Percentiles rank a stretch among this genome's conserved stretches.
Conservation (phyloP, 2,329 filamentous ascomycete genomes). For the Colletotrichum sp. region DNA sequence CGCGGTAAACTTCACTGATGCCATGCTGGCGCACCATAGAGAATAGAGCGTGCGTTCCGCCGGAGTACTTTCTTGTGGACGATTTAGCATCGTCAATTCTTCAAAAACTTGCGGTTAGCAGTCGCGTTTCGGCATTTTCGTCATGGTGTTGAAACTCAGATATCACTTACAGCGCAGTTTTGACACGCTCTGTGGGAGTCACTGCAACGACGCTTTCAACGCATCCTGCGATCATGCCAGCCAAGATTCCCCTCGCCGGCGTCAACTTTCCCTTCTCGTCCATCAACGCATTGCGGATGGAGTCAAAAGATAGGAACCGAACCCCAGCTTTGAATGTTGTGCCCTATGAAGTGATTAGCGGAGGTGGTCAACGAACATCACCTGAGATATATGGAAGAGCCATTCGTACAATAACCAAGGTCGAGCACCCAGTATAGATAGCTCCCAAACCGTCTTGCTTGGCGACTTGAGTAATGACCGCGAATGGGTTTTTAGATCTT, state of each 20-base stretch:
- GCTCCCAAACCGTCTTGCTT: slow-evolving; percentile 60
- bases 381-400: neutral
- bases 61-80: slow-evolving; percentile 29
- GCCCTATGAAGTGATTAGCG: slow-evolving; percentile 35
- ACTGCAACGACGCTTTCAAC: slow-evolving; percentile 69
- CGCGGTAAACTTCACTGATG: slow-evolving; percentile 46
- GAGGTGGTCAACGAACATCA: neutral
- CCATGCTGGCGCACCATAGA: slow-evolving; percentile 43
- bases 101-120: neutral
- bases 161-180: slow-evolving; percentile 59
- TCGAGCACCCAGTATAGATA: slow-evolving; percentile 68
- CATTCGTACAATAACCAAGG: slow-evolving; percentile 51
- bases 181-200: slow-evolving; percentile 72
- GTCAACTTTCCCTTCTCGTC: slow-evolving; percentile 63
- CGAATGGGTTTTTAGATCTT: slow-evolving; percentile 58
- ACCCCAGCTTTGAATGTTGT: slow-evolving; percentile 70
- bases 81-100: slow-evolving; percentile 41
- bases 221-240: slow-evolving; percentile 68
- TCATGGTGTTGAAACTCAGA: neutral
- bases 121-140: neutral
- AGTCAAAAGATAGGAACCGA: slow-evolving; percentile 70
- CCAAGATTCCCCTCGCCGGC: slow-evolving; percentile 60
- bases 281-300: slow-evolving; percentile 62
- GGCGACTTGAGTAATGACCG: slow-evolving; percentile 59
- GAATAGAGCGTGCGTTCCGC: slow-evolving; percentile 34